phyloP scores from a whole-genome alignment of 2,329 filamentous ascomycete species.

The Talaromyces sp. region DNA sequence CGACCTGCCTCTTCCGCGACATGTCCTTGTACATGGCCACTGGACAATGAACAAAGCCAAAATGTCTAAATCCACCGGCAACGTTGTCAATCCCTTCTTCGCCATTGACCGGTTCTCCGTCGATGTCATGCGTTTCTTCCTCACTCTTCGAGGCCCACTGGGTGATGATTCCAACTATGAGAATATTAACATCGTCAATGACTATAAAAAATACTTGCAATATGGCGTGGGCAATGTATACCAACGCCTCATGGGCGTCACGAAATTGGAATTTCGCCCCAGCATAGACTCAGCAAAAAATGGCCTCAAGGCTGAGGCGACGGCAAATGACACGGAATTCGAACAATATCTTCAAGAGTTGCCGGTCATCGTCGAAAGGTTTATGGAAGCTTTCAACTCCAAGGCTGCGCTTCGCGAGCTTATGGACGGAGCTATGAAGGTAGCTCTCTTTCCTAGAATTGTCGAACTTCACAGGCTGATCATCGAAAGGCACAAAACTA shows the following conservation, averaged over 20 bases:
- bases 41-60: constrained; percentile 91
- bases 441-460: not conserved
- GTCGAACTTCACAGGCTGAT: not conserved
- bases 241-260: constrained; percentile 64
- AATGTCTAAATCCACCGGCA: constrained; percentile 95
- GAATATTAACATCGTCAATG: constrained; percentile 68
- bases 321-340: constrained; percentile 33
- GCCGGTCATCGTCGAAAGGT: constrained; percentile 42
- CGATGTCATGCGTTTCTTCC: constrained; percentile 84
- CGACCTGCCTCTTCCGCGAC: constrained; percentile 70
- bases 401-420: constrained; percentile 62
- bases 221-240: constrained; percentile 76
- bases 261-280: constrained; percentile 64
- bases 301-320: constrained; percentile 29
- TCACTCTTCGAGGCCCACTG: constrained; percentile 75
- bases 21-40: constrained; percentile 83
- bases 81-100: constrained; percentile 91
- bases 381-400: constrained; percentile 64
- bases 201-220: constrained; percentile 77
- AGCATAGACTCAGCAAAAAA: constrained; percentile 48
- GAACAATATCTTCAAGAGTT: constrained; percentile 42
- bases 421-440: constrained; percentile 43
- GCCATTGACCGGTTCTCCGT: constrained; percentile 84
- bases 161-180: constrained; percentile 77
- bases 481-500: constrained; percentile 60